Conservation (phyloP, 805 yeast species). For the Saturnispora ahearnii region DNA sequence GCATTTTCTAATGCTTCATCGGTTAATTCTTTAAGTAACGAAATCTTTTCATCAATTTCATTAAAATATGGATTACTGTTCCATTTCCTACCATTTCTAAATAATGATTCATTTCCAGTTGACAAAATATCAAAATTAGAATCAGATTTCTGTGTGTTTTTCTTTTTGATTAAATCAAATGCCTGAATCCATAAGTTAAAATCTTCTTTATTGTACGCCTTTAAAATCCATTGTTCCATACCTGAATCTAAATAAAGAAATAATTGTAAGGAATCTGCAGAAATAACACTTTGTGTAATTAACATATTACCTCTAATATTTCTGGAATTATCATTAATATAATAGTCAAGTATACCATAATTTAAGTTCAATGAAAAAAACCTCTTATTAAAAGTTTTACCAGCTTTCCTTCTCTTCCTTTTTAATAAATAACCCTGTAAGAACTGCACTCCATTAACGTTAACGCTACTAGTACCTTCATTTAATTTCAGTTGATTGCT, state of each 20-base stretch:
- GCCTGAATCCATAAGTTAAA: constrained; percentile 82
- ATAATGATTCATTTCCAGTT: not conserved
- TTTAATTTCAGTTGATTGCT: constrained; percentile 9
- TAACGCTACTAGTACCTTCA: constrained; percentile 25
- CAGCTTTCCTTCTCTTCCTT: constrained; percentile 63
- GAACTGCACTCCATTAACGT: constrained; percentile 56
- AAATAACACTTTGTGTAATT: constrained; percentile 67
- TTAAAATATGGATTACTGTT: constrained; percentile 1
- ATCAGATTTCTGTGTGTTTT: constrained; percentile 12
- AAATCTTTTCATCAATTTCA: not conserved
- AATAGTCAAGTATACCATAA: constrained; percentile 77
- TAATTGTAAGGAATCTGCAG: constrained; percentile 59
- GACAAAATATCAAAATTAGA: not conserved
- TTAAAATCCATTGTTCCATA: constrained; percentile 86
- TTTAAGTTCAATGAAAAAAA: constrained; percentile 76
- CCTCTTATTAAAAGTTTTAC: constrained; percentile 80
- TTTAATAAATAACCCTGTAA: constrained; percentile 74
- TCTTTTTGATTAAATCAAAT: constrained; percentile 43
- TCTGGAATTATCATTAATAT: constrained; percentile 57
- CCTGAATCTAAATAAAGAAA: constrained; percentile 87
- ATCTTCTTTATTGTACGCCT: constrained; percentile 53
- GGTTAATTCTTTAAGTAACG: not conserved
- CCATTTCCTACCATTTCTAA: constrained; percentile 4
- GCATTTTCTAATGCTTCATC: not conserved
- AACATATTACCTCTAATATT: constrained; percentile 89